Percentiles rank a stretch among this genome's conserved stretches.
Conservation (phyloP, 169 alveolate species). For the Cryptosporidium xiaoi region DNA sequence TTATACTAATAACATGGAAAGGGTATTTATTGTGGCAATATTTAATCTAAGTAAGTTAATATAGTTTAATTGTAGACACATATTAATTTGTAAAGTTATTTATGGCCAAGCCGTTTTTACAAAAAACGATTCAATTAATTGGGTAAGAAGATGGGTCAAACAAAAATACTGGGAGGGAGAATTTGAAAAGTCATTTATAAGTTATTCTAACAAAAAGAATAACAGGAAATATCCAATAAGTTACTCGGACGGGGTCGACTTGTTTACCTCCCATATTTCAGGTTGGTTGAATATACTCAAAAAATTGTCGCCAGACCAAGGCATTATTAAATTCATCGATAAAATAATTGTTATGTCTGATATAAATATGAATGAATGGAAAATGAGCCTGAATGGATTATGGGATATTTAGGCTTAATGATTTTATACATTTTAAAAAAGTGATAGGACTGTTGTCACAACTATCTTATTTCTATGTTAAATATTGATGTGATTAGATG, state of each 20-base stretch:
- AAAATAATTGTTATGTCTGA: background rate
- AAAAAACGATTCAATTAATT: conserved; percentile 11
- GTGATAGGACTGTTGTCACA: background rate
- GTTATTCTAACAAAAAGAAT: background rate
- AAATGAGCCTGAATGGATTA: background rate
- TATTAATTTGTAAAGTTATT: conserved; percentile 8
- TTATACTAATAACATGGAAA: background rate
- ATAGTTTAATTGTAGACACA: background rate
- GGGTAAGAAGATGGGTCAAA: conserved; percentile 56
- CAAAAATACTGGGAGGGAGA: conserved; percentile 62
- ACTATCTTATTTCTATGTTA: background rate
- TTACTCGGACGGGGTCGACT: conserved; percentile 36
- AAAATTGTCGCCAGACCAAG: background rate
- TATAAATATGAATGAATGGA: conserved; percentile 27
- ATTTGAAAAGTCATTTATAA: conserved; percentile 16
- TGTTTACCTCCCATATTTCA: background rate
- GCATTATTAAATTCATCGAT: background rate
- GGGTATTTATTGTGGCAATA: background rate
- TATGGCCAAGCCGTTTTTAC: conserved; percentile 34
- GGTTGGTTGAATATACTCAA: conserved; percentile 31
- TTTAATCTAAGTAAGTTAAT: conserved; percentile 56
- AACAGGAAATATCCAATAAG: background rate
- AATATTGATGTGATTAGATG: conserved; percentile 3
- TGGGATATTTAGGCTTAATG: conserved; percentile 42
- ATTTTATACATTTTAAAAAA: background rate